Base-by-base conservation (phyloP, 2,329 filamentous ascomycete species). In the Tolypocladium tropicale region DNA sequence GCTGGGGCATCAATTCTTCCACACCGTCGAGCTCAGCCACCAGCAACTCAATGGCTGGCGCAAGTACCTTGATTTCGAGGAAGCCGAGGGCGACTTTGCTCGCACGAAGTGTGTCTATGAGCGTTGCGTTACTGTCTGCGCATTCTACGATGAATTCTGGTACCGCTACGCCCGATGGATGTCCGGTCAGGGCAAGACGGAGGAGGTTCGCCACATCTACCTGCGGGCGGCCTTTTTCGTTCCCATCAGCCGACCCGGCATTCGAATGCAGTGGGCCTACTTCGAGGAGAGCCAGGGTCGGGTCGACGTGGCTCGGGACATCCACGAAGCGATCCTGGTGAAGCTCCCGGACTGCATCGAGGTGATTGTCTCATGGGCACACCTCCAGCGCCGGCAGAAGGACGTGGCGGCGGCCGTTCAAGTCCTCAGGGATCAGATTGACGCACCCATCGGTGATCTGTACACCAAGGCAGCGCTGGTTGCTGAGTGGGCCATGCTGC, bases 101-200 rank as follows among this genome's bases (percentile, higher is more conserved):
- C 83, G 94, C 57, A 86, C 81, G 50, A 82, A 88, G 6, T 94
- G 94, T 66, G 75, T 99, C 34, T 97, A 99, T 68, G 94, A 99
- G 75, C 86, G 94, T 53, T 97, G 92, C 65, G 74, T 99, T 54
- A 90, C 96, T 37, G 93, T 90, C 0, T 95, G 90, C 65, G 93
- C 94, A 18, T 88, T 95, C 62, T 96, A 99, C 68, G 93, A 97
- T 53, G 93, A 97, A 68, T 95, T 97, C 71, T 99, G 94, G 94
- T 84, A 95, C 65, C 88, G 94, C n/a, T 99, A 96, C 71, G 90
- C 88, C 18, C 81, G 93, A 43, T 99, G 94, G 94, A 95, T 96
- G 89, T 79, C 82, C 57, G 84, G 84, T 0, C 89, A 95, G 67
- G 74, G 79, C 62, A 96, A 95, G 70, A 85, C 91, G 50, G 90